Percentiles rank a stretch among this genome's conserved stretches.
Evolutionary conservation across 768 basidiomycete species (phyloP).

Genomic region (Pleurotus ostreatus): DNA sequence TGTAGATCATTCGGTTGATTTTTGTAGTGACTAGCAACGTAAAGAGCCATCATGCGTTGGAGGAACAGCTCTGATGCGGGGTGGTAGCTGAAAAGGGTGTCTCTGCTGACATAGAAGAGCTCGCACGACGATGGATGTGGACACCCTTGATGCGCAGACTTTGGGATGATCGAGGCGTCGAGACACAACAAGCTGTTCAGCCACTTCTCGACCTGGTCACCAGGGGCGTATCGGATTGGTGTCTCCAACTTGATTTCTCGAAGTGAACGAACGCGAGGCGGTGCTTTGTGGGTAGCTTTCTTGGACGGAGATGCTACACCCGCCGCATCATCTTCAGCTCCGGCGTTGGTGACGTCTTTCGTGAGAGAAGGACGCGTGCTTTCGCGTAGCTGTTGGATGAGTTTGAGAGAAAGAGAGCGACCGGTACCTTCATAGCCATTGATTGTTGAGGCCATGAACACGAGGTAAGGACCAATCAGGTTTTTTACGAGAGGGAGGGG

Average conservation of each 20-base stretch:
- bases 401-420: conserved; percentile 95
- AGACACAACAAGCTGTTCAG: conserved; percentile 87
- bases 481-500: conserved; percentile 94
- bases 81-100: conserved; percentile 96
- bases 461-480: conserved; percentile 93
- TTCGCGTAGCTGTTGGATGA: conserved; percentile 95
- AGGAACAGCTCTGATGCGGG: conserved; percentile 97
- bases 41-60: conserved; percentile 97
- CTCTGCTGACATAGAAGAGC: conserved; percentile 91
- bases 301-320: conserved; percentile 39
- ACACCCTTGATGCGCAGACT: conserved; percentile 60
- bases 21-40: conserved; percentile 98
- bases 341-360: conserved; percentile 45
- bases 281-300: conserved; percentile 49
- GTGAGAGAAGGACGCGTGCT: conserved; percentile 76
- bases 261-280: conserved; percentile 69
- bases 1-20: conserved; percentile 99
- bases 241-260: conserved; percentile 94
- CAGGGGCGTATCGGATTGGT: conserved; percentile 86
- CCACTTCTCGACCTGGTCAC: conserved; percentile 93
- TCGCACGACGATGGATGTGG: conserved; percentile 94
- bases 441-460: conserved; percentile 99
- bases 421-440: conserved; percentile 99
- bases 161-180: conserved; percentile 65
- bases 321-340: conserved; percentile 37